These are phyloP conservation scores for Dothiorella sarmentorum DNA, from an alignment of 2,329 filamentous ascomycete genomes.

Conservation along the genomic window DNA sequence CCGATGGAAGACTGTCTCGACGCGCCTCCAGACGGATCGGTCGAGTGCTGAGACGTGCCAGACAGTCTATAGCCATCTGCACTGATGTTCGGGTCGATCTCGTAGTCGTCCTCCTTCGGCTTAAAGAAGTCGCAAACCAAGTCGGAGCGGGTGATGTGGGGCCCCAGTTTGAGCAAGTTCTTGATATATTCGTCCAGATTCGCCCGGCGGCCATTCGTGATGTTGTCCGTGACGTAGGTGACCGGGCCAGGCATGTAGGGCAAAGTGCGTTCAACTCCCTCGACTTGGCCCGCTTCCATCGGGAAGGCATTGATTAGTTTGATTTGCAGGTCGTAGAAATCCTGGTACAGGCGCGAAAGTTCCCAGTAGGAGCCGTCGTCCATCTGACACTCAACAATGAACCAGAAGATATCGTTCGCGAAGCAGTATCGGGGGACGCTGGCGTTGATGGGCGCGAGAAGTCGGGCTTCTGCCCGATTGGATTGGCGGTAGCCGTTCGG, in stretches of 20 bases:
- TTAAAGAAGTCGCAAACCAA: slow-evolving; percentile 89
- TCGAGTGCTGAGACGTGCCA: slow-evolving; percentile 44
- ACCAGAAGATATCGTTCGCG: slow-evolving; percentile 98
- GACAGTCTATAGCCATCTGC: slow-evolving; percentile 73
- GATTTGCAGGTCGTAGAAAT: slow-evolving; percentile 99
- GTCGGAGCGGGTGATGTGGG: slow-evolving; percentile 78
- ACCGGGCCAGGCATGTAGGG: slow-evolving; percentile 98
- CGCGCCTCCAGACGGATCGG: slow-evolving; percentile 33
- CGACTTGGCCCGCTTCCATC: slow-evolving; percentile 84
- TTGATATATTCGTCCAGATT: slow-evolving; percentile 96
- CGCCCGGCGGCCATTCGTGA: slow-evolving; percentile 87
- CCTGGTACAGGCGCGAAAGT: slow-evolving; percentile 90
- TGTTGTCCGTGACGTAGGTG: slow-evolving; percentile 95
- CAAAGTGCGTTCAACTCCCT: slow-evolving; percentile 68
- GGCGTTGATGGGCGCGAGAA: slow-evolving; percentile 75
- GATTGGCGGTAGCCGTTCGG: slow-evolving; percentile 14
- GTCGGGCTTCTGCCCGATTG: slow-evolving; percentile 28
- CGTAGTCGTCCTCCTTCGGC: slow-evolving; percentile 85
- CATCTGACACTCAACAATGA: slow-evolving; percentile 86
- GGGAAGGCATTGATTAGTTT: slow-evolving; percentile 88
- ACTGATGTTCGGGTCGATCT: slow-evolving; percentile 71
- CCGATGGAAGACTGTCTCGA: slow-evolving; percentile 37
- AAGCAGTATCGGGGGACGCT: slow-evolving; percentile 92
- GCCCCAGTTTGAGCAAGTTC: slow-evolving; percentile 76
- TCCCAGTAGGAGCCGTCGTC: slow-evolving; percentile 93